Conservation (phyloP, 2,329 filamentous ascomycete genomes). For the Talaromyces sp. region DNA sequence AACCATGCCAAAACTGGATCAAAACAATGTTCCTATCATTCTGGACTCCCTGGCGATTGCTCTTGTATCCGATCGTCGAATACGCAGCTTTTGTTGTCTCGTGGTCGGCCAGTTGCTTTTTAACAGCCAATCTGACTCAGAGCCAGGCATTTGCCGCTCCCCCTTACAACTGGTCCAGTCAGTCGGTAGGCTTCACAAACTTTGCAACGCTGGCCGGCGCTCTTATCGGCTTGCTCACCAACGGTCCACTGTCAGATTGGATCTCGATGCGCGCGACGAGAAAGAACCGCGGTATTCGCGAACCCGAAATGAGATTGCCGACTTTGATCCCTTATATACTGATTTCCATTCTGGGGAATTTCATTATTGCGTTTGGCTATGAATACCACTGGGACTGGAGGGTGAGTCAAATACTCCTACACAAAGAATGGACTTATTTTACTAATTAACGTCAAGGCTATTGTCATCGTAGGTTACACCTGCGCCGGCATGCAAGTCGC, state of each 20-base stretch:
- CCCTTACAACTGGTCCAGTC: constrained; percentile 49
- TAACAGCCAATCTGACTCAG: constrained; percentile 56
- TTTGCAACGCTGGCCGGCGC: constrained; percentile 52
- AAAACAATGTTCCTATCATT: constrained; percentile 48
- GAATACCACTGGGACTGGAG: constrained; percentile 50
- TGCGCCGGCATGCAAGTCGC: constrained; percentile 54
- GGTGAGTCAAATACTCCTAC: constrained; percentile 14
- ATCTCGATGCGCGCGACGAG: constrained; percentile 47
- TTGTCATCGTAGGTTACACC: constrained; percentile 54
- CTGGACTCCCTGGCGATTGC: constrained; percentile 57
- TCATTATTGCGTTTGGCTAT: constrained; percentile 50
- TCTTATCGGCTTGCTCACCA: constrained; percentile 49
- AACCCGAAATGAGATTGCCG: constrained; percentile 54
- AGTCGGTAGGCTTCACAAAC: constrained; percentile 51
- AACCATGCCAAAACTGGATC: constrained; percentile 39
- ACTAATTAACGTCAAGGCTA: constrained; percentile 18
- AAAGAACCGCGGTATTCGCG: constrained; percentile 50
- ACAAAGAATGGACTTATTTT: constrained; percentile 15
- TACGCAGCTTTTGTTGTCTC: constrained; percentile 57
- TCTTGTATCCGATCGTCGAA: constrained; percentile 57
- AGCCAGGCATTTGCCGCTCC: constrained; percentile 49
- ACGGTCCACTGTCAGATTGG: constrained; percentile 53
- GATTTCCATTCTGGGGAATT: constrained; percentile 54
- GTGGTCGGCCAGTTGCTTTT: constrained; percentile 53
- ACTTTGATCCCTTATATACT: constrained; percentile 53